phyloP scores from a whole-genome alignment of 805 yeast species.

The Isabelozyma gotoi region DNA sequence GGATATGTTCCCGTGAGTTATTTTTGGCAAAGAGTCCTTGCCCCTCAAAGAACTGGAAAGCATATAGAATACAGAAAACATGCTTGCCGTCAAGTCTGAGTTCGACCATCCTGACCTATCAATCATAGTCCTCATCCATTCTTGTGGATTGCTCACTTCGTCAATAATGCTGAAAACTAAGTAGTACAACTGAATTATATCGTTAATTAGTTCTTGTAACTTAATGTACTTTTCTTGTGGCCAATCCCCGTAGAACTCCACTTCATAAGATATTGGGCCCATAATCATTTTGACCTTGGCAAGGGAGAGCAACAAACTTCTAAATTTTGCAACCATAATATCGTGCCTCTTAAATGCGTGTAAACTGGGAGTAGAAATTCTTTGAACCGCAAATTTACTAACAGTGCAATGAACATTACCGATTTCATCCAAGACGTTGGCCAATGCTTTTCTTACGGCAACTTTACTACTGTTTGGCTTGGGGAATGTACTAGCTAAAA shows the following conservation, averaged over 20 bases:
- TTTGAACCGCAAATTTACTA: conserved; percentile 21
- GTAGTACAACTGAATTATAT: conserved; percentile 25
- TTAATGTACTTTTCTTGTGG: conserved; percentile 24
- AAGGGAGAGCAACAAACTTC: conserved; percentile 18
- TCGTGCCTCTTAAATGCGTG: conserved; percentile 21
- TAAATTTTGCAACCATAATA: conserved; percentile 15
- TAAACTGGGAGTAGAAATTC: conserved; percentile 17
- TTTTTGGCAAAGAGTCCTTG: conserved; percentile 26
- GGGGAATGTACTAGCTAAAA: conserved; percentile 30
- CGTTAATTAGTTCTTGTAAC: conserved; percentile 20
- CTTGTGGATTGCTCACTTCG: conserved; percentile 22
- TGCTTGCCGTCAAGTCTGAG: conserved; percentile 23
- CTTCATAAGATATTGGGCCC: conserved; percentile 26
- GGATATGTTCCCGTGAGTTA: conserved; percentile 29
- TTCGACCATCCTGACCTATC: conserved; percentile 31
- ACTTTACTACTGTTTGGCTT: conserved; percentile 25
- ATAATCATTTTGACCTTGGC: conserved; percentile 20
- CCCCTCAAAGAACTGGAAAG: conserved; percentile 24
- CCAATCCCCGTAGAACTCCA: conserved; percentile 31
- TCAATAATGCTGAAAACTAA: conserved; percentile 21
- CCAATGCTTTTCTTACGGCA: conserved; percentile 21
- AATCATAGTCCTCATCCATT: conserved; percentile 26
- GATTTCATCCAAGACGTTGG: conserved; percentile 20
- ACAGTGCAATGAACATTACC: conserved; percentile 30
- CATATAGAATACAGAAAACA: conserved; percentile 30